A percentile compares a stretch with the other conserved stretches of the same genome.
Conservation (phyloP, 306 rosid genomes). For the Citrullus amarus region DNA sequence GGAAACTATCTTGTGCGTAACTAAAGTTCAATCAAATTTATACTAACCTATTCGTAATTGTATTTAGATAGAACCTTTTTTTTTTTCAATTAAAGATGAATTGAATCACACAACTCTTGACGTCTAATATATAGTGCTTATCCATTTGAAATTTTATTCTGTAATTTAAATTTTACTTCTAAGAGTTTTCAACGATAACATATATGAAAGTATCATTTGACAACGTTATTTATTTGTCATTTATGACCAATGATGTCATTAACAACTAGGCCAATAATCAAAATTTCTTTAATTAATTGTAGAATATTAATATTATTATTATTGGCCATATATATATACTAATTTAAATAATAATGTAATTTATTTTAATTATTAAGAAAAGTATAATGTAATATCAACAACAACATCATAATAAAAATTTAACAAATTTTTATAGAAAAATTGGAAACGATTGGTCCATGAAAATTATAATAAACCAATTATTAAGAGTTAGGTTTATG, state of each 20-base stretch:
- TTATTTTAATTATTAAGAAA: neutral
- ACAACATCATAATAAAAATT: neutral
- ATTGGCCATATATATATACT: too few relatives aligned
- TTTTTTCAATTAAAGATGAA: too few relatives aligned
- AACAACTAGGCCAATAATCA: too few relatives aligned
- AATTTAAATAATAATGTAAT: neutral
- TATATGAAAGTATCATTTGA: neutral
- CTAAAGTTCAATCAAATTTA: neutral
- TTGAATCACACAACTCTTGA: too few relatives aligned
- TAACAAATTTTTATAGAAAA: neutral
- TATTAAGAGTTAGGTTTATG: neutral
- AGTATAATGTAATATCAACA: neutral
- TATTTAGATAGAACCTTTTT: too few relatives aligned
- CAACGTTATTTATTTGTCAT: neutral
- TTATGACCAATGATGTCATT: neutral
- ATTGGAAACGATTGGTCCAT: neutral
- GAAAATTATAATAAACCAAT: neutral
- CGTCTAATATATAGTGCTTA: too few relatives aligned
- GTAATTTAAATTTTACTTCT: too few relatives aligned
- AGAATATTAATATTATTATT: too few relatives aligned
- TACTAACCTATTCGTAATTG: too few relatives aligned
- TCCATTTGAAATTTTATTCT: too few relatives aligned
- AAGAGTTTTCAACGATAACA: too few relatives aligned
- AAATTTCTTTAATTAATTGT: too few relatives aligned
- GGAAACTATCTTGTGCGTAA: neutral